Evolutionary conservation across 2,329 filamentous ascomycete species (phyloP).

Genomic region (Aquanectria penicillioides): DNA sequence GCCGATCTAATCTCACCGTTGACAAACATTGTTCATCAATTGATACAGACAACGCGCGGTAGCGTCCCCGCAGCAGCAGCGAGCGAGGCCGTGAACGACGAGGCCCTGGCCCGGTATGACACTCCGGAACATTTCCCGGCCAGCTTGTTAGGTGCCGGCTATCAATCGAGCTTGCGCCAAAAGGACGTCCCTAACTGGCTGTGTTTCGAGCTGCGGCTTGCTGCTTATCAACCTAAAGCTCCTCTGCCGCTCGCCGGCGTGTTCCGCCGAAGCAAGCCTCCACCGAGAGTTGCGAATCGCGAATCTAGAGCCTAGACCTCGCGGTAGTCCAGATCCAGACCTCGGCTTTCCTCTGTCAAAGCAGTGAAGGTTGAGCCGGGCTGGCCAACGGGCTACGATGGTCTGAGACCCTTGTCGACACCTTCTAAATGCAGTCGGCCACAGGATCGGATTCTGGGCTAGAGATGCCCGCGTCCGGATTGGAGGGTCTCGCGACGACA

Average conservation of each 20-base stretch:
- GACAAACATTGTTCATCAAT: neutral
- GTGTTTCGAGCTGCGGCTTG: too few species aligned
- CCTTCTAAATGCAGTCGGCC: slow-evolving; percentile 31
- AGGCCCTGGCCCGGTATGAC: too few species aligned
- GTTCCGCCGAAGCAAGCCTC: neutral
- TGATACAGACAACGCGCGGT: slow-evolving; percentile 2
- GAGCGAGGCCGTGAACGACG: too few species aligned
- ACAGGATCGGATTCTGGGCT: slow-evolving; percentile 21
- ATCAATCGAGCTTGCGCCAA: too few species aligned
- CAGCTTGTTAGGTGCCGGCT: too few species aligned
- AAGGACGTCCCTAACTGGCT: too few species aligned
- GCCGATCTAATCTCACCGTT: slow-evolving; percentile 26
- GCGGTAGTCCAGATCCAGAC: slow-evolving; percentile 2
- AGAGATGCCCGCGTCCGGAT: slow-evolving; percentile 11
- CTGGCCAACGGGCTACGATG: slow-evolving; percentile 4
- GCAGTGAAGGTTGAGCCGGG: slow-evolving; percentile 8
- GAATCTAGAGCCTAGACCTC: too few species aligned
- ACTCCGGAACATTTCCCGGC: too few species aligned
- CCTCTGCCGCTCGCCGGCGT: neutral
- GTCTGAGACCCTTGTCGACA: slow-evolving; percentile 26
- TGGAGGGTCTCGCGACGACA: slow-evolving; percentile 12
- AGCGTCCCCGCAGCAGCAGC: neutral
- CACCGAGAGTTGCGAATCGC: too few species aligned
- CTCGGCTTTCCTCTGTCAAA: neutral
- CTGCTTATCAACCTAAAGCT: neutral